Evolutionary conservation across 2,329 filamentous ascomycete species (phyloP), one percentile per base, ranked within the genome.

Genomic region (Diaporthe sp.): DNA sequence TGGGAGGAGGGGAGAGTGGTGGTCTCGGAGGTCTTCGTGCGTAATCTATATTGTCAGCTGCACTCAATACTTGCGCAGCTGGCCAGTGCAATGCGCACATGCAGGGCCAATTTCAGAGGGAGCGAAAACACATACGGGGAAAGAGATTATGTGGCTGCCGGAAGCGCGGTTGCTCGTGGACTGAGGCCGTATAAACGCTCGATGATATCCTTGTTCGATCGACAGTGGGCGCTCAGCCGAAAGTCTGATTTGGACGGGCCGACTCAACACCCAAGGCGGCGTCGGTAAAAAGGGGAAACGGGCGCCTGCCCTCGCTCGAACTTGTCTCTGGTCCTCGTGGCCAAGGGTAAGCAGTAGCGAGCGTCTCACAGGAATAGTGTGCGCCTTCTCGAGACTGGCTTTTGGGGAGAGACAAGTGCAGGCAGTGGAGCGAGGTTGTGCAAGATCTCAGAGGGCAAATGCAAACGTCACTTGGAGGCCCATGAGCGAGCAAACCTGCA

Each of bases 1-100:
- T 84, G 74, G 74, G 70, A 33, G 67, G 73, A 42, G 15, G 52
- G 30, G 28, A 28, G 38, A 30, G 45, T n/a, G 58, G 35, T 17
- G 52, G 42, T 72, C 42, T 50, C 42, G 70, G 50, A 35, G 69
- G 68, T 52, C 45, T 73, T 58, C 77, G 75, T 77, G 75, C 73
- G 73, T 75, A 76, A 66, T 72, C 74, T 76, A 78, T 66, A 33
- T 75, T 71, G 73, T 80, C 72, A 79, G 76, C 64, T 75, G 61
- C 30, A 74, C 60, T 52, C 75, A 40, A 38, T 57, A 61, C 28
- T 50, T 25, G 45, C 22, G 72, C 72, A 72, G 60, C 67, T 74
- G 55, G 64, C 64, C n/a, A 42, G 33, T 54, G n/a, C 64, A 33
- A 33, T 68, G 45, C 42, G 50, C 52, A 13, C 28, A 64, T 74